Conservation (phyloP, 1,284 basidiomycete genomes). For the Trichosporon asahii region DNA sequence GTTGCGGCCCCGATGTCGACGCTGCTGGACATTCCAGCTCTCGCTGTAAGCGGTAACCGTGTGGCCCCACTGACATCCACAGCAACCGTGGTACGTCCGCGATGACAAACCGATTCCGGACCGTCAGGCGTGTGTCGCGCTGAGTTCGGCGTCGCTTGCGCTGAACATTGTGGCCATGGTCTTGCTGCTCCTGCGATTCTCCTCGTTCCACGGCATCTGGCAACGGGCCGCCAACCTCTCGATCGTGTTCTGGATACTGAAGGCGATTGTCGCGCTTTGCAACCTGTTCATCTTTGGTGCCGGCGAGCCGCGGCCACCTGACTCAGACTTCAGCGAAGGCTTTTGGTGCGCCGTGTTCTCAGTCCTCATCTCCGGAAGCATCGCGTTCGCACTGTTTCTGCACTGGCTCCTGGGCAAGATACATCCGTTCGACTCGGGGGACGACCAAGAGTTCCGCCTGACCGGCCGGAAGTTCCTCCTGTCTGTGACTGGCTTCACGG, state of each 20-base stretch:
- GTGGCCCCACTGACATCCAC: neutral
- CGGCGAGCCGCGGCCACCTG: constrained; percentile 32
- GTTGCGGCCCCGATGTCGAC: constrained; percentile 52
- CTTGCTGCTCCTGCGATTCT: constrained; percentile 53
- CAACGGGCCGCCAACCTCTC: constrained; percentile 32
- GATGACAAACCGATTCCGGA: constrained; percentile 40
- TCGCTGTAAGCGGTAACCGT: constrained; percentile 38
- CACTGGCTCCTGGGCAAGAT: constrained; percentile 48
- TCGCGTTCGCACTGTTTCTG: constrained; percentile 42
- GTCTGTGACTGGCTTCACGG: constrained; percentile 49
- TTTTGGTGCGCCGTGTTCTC: constrained; percentile 55
- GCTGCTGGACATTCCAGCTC: constrained; percentile 53
- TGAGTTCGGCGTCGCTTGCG: constrained; percentile 51
- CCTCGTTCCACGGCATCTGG: constrained; percentile 31
- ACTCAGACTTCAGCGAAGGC: constrained; percentile 46
- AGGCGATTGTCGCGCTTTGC: constrained; percentile 49
- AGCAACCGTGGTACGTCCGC: constrained; percentile 49
- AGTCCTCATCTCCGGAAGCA: constrained; percentile 47
- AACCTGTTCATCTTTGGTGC: constrained; percentile 49
- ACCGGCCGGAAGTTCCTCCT: constrained; percentile 53
- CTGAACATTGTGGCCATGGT: constrained; percentile 54
- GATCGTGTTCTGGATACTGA: constrained; percentile 51
- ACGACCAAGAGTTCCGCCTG: constrained; percentile 38
- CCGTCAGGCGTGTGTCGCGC: constrained; percentile 41
- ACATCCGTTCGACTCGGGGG: constrained; percentile 22